Evolutionary conservation across 257 asterid species (phyloP).

Genomic region (Asclepias syriaca): DNA sequence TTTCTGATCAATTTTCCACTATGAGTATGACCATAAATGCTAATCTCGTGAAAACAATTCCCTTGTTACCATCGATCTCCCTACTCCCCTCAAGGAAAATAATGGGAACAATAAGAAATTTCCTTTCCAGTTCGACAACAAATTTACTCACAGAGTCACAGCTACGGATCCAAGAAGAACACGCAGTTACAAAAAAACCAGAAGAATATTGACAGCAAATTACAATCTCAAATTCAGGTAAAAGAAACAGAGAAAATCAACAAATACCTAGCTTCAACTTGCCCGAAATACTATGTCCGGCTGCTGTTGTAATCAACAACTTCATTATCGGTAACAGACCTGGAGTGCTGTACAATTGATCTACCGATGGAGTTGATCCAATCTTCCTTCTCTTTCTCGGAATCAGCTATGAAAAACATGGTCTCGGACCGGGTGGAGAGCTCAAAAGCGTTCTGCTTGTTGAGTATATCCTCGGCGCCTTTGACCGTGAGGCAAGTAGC

Average conservation of each 20-base stretch:
- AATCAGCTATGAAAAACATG: slow-evolving; percentile 86
- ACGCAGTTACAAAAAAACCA: slow-evolving; percentile 5
- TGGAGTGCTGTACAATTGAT: slow-evolving; percentile 80
- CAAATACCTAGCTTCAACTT: slow-evolving; percentile 7
- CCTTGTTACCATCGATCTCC: neutral
- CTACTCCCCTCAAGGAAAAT: neutral
- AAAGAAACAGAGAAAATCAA: neutral
- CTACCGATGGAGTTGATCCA: slow-evolving; percentile 95
- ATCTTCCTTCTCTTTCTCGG: slow-evolving; percentile 90
- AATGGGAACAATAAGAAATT: neutral
- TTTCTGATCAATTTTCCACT: too few relatives aligned
- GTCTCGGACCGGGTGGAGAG: slow-evolving; percentile 70
- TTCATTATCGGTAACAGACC: slow-evolving; percentile 78
- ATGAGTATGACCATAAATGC: too few relatives aligned
- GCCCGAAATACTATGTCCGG: slow-evolving; percentile 17
- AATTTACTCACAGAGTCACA: neutral
- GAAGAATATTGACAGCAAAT: slow-evolving; percentile 1
- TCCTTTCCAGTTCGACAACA: neutral
- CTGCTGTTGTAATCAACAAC: slow-evolving; percentile 72
- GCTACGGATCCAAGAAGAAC: neutral
- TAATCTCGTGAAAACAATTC: neutral
- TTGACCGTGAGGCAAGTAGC: slow-evolving; percentile 77
- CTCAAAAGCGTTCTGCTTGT: slow-evolving; percentile 78
- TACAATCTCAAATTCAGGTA: neutral
- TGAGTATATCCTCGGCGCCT: slow-evolving; percentile 90